Evolutionary conservation across 768 basidiomycete genomes (phyloP).

Genomic region (Dioszegia crocea): DNA sequence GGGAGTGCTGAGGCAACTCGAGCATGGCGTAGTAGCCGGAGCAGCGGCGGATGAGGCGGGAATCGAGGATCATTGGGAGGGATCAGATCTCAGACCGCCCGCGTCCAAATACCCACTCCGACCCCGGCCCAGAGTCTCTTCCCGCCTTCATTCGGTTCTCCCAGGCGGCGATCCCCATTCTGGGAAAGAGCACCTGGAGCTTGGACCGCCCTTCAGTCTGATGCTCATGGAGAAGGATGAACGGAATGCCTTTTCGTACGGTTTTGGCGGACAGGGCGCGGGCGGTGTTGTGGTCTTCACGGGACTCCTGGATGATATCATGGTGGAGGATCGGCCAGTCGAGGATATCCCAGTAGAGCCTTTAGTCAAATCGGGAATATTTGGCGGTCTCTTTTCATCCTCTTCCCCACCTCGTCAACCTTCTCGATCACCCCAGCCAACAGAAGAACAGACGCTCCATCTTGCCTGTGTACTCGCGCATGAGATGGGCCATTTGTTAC

Average conservation of each 20-base stretch:
- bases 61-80: neutral
- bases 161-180: slow-evolving; percentile 35
- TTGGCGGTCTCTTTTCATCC: slow-evolving; percentile 29
- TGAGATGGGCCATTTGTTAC: slow-evolving; percentile 84
- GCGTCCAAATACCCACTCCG: slow-evolving; percentile 74
- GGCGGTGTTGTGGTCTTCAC: slow-evolving; percentile 93
- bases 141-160: slow-evolving; percentile 57
- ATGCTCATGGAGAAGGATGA: slow-evolving; percentile 83
- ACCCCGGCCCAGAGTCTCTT: slow-evolving; percentile 75
- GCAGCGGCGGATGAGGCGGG: slow-evolving; percentile 21
- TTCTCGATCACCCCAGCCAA: slow-evolving; percentile 55
- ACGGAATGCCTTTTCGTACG: slow-evolving; percentile 90
- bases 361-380: slow-evolving; percentile 55
- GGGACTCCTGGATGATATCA: slow-evolving; percentile 83
- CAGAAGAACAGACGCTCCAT: slow-evolving; percentile 75
- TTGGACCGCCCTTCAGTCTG: slow-evolving; percentile 84
- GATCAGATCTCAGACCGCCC: slow-evolving; percentile 50
- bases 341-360: slow-evolving; percentile 47
- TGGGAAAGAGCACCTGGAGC: slow-evolving; percentile 45
- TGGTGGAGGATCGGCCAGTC: slow-evolving; percentile 48
- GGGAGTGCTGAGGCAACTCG: slow-evolving; percentile 70
- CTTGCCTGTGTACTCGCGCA: slow-evolving; percentile 89
- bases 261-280: slow-evolving; percentile 78
- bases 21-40: slow-evolving; percentile 63
- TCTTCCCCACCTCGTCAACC: slow-evolving; percentile 5